Evolutionary conservation across 2,329 filamentous ascomycete genomes (phyloP), one percentile per base, ranked within the genome.

Genomic region (Cladosporium sp.): DNA sequence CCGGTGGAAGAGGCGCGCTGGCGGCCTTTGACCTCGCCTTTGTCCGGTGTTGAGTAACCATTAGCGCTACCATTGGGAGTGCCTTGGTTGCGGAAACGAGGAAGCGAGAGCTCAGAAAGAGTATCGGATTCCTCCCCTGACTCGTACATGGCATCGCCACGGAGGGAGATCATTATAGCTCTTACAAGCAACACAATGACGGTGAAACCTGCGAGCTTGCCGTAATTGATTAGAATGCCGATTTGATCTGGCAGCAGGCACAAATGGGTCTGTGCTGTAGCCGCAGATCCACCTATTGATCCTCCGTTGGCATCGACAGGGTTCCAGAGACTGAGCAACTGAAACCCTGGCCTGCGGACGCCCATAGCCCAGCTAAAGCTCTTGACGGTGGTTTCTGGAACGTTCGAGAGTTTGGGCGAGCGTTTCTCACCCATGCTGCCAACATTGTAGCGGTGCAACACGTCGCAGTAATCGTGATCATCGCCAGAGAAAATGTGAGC

Each of bases 361-460:
- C 93, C 91, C 93, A 97, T 97, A 14, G 89, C 90, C 89, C 92
- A 95, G 64, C 85, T 95, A 60, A 95, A 83, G 64, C 86, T 91
- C 73, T 98, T 98, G 62, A 97, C 90, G 0, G 93, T 98, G 58
- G 96, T 95, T 68, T 98, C 93, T 19, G 71, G 70, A 19, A 81
- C 75, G 5, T 72, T 59, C 4, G 51, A 53, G 51, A 64, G 55
- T 14, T 81, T 77, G 2, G 46, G 8, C 53, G 55, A 40, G 58
- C 57, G 28, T 8, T 50, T 53, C 18, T 45, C 38, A 34, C 42
- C 35, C 28, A 49, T 54, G 31, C 34, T 46, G 14, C 55, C 52
- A 6, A 33, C 58, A 16, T 66, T 67, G 60, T 65, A 67, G 8
- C 83, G 82, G 69, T 98, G 93, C 0, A 84, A 78, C 6, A 97